phyloP scores from a whole-genome alignment of 805 yeast genomes.

The Barnettozyma siamensis region DNA sequence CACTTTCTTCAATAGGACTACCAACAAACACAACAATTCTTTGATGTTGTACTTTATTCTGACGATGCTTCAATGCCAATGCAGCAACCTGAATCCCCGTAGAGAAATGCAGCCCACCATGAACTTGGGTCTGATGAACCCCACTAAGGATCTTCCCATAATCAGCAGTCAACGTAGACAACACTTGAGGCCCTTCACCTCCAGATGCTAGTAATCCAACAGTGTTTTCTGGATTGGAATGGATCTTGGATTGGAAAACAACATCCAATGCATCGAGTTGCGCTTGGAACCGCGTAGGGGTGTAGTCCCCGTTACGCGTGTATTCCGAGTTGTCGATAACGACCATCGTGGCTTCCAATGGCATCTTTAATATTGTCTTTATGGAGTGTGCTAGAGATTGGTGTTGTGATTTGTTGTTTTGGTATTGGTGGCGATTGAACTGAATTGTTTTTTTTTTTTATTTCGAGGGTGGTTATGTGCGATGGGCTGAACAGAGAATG shows the following conservation, averaged over 20 bases:
- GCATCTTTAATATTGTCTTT: slow-evolving; percentile 47
- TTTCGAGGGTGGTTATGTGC: too few species aligned
- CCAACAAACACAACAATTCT: slow-evolving; percentile 89
- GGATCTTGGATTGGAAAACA: slow-evolving; percentile 79
- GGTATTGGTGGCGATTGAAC: slow-evolving; percentile 29
- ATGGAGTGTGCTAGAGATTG: too few species aligned
- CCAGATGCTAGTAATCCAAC: slow-evolving; percentile 89
- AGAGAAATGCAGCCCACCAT: slow-evolving; percentile 62
- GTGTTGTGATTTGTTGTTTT: slow-evolving; percentile 15
- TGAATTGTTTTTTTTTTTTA: neutral
- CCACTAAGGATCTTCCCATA: slow-evolving; percentile 83
- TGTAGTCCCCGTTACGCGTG: slow-evolving; percentile 92
- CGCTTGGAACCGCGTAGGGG: slow-evolving; percentile 84
- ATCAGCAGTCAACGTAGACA: slow-evolving; percentile 81
- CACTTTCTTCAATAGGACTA: slow-evolving; percentile 67
- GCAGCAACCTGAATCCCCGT: slow-evolving; percentile 92
- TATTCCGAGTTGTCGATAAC: slow-evolving; percentile 94
- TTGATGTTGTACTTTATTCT: slow-evolving; percentile 87
- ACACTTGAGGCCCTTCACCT: slow-evolving; percentile 81
- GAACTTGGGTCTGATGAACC: slow-evolving; percentile 68
- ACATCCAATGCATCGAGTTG: slow-evolving; percentile 86
- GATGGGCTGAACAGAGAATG: too few species aligned
- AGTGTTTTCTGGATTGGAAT: slow-evolving; percentile 88
- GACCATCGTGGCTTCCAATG: slow-evolving; percentile 92
- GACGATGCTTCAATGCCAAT: slow-evolving; percentile 91